A percentile compares a stretch with the other conserved stretches of the same genome.
phyloP scores from a whole-genome alignment of 2,329 filamentous ascomycete species.

The Metarhizium album region DNA sequence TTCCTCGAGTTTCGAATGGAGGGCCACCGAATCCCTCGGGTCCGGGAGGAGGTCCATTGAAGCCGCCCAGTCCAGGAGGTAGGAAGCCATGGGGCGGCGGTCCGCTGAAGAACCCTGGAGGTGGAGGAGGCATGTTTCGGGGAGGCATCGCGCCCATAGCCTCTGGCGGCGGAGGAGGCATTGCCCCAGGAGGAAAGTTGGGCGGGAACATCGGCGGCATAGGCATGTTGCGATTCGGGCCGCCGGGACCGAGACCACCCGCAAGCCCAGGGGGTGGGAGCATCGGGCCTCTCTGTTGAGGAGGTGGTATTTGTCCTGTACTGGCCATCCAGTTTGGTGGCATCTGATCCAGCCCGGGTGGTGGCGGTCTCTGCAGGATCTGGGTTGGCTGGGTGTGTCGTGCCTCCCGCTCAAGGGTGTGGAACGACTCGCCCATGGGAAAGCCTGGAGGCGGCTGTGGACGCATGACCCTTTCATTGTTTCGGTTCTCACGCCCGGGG shows the following conservation, averaged over 20 bases:
- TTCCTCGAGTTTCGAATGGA: constrained; percentile 44
- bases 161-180: constrained; percentile 32
- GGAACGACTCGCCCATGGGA: constrained; percentile 41
- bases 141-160: constrained; percentile 38
- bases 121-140: constrained; percentile 44
- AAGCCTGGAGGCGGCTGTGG: constrained; percentile 39
- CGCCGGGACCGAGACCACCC: constrained; percentile 13
- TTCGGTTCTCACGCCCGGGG: constrained; percentile 20
- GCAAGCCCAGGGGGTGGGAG: constrained; percentile 27
- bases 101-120: constrained; percentile 46
- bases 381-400: constrained; percentile 47
- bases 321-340: constrained; percentile 43
- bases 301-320: constrained; percentile 32
- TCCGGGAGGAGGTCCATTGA: constrained; percentile 37
- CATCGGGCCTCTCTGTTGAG: constrained; percentile 37
- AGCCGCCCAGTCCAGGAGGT: constrained; percentile 44
- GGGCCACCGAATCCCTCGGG: constrained; percentile 36
- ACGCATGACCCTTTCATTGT: constrained; percentile 29
- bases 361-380: constrained; percentile 53
- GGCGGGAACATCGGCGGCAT: constrained; percentile 51
- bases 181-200: constrained; percentile 43
- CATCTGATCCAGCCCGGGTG: constrained; percentile 50
- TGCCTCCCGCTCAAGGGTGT: constrained; percentile 35
- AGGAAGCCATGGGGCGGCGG: constrained; percentile 42
- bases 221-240: constrained; percentile 29